Conservation (phyloP, 805 yeast genomes). For the Lipomyces sp. region DNA sequence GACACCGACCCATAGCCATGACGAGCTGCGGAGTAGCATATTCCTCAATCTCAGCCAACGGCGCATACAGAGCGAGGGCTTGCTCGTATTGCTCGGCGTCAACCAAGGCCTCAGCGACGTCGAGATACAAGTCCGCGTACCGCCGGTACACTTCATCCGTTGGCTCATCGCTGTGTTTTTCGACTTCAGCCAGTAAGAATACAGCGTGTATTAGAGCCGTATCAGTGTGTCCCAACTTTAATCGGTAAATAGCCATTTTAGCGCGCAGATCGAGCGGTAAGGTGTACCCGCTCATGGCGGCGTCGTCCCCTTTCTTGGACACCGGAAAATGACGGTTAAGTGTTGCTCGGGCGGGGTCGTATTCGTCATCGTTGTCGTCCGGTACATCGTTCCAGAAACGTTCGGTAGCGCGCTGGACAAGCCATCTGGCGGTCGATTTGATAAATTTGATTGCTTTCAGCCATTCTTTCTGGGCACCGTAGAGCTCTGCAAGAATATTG, state of each 20-base stretch:
- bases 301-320: constrained; percentile 43
- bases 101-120: constrained; percentile 76
- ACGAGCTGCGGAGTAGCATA: constrained; percentile 48
- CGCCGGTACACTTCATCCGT: constrained; percentile 63
- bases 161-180: constrained; percentile 31
- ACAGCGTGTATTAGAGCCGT: constrained; percentile 76
- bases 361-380: constrained; percentile 66
- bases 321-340: constrained; percentile 37
- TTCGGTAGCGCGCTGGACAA: constrained; percentile 69
- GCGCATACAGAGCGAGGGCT: constrained; percentile 69
- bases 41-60: constrained; percentile 61
- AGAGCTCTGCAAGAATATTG: constrained; percentile 80
- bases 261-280: constrained; percentile 88
- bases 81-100: constrained; percentile 71
- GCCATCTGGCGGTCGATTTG: constrained; percentile 79
- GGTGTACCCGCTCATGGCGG: constrained; percentile 42
- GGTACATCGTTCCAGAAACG: constrained; percentile 65
- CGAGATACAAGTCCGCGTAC: constrained; percentile 71
- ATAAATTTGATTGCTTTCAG: constrained; percentile 65
- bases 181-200: constrained; percentile 25
- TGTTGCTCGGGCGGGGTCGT: constrained; percentile 14
- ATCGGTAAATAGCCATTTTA: constrained; percentile 75
- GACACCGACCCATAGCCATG: constrained; percentile 74
- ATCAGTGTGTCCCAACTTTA: constrained; percentile 62
- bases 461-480: constrained; percentile 70